Evolutionary conservation across 345 rosid species (phyloP).

Genomic region (Brassica juncea): DNA sequence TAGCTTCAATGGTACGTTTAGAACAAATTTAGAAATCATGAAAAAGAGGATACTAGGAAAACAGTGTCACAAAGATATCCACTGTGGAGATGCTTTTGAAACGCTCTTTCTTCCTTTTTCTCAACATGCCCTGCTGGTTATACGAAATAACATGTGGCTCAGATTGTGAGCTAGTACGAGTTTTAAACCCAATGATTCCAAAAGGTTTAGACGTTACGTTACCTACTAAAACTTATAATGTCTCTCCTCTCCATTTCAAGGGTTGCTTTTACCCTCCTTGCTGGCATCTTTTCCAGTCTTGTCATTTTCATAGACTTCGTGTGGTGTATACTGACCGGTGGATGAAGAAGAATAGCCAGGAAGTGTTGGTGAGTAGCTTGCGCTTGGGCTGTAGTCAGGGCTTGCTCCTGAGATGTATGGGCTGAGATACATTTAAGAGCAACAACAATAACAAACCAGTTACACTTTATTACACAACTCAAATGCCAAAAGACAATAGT

Average conservation of each 20-base stretch:
- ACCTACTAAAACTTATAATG: conserved; percentile 21
- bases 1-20: conserved; percentile 23
- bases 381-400: conserved; percentile 86
- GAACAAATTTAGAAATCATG: conserved; percentile 23
- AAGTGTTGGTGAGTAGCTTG: conserved; percentile 83
- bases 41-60: conserved; percentile 10
- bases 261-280: conserved; percentile 35
- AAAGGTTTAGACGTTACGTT: conserved; percentile 23
- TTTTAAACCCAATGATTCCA: conserved; percentile 3
- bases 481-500: not conserved
- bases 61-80: conserved; percentile 4
- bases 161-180: not conserved
- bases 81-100: not conserved
- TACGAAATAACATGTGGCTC: conserved; percentile 18
- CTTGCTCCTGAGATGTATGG: conserved; percentile 74
- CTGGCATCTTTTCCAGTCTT: conserved; percentile 41
- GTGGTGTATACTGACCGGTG: conserved; percentile 77
- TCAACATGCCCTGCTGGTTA: conserved; percentile 6
- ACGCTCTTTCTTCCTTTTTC: conserved; percentile 27
- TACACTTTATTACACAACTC: not conserved
- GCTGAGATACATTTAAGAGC: conserved; percentile 36
- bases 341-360: conserved; percentile 87
- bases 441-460: not conserved
- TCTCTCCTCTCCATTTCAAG: conserved; percentile 16
- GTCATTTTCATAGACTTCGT: conserved; percentile 57